phyloP scores from a whole-genome alignment of 148 eudicot genomes.

The Heliosperma pusillum region DNA sequence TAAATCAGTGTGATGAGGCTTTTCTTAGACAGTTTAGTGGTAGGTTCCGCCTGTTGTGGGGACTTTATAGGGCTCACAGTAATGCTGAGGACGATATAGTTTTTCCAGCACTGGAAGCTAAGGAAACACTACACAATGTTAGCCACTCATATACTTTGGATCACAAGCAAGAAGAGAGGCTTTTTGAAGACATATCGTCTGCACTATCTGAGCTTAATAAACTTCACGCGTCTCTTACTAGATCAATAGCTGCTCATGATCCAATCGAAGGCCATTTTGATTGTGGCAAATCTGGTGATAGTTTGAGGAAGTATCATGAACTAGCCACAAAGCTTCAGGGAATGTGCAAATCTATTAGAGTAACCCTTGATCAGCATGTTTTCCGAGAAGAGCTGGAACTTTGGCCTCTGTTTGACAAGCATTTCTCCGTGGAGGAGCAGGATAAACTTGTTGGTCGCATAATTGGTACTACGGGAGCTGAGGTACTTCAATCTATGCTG shows the following conservation, averaged over 20 bases:
- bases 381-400: slow-evolving; percentile 92
- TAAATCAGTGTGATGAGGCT: slow-evolving; percentile 62
- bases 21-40: slow-evolving; percentile 86
- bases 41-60: slow-evolving; percentile 89
- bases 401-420: slow-evolving; percentile 94
- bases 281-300: slow-evolving; percentile 35
- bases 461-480: slow-evolving; percentile 98
- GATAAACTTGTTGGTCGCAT: slow-evolving; percentile 92
- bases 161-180: slow-evolving; percentile 92
- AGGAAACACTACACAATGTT: slow-evolving; percentile 89
- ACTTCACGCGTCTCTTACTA: slow-evolving; percentile 44
- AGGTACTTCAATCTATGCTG: slow-evolving; percentile 96
- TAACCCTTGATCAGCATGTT: slow-evolving; percentile 90
- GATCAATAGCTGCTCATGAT: slow-evolving; percentile 28
- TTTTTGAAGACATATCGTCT: slow-evolving; percentile 86
- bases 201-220: slow-evolving; percentile 64
- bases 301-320: slow-evolving; percentile 57
- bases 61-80: slow-evolving; percentile 89
- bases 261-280: slow-evolving; percentile 21
- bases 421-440: slow-evolving; percentile 91
- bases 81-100: slow-evolving; percentile 98
- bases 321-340: slow-evolving; percentile 87
- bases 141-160: slow-evolving; percentile 97
- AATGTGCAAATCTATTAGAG: slow-evolving; percentile 94
- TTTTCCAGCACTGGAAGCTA: slow-evolving; percentile 91